phyloP scores from a whole-genome alignment of 2,329 filamentous ascomycete species.

The Hymenoscyphus fructigenus region DNA sequence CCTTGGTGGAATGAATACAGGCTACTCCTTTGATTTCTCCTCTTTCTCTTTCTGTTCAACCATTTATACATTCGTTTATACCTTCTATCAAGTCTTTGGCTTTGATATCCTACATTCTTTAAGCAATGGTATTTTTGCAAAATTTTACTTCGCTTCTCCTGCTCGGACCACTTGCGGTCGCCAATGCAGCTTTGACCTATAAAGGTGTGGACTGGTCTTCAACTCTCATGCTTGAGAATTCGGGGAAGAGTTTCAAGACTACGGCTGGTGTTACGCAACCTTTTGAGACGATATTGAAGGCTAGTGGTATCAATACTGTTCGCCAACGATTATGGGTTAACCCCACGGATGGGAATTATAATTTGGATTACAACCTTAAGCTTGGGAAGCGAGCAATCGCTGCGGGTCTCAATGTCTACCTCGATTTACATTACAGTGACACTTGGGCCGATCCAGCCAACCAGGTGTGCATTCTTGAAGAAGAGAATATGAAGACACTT shows the following conservation, averaged over 20 bases:
- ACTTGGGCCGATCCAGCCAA: slow-evolving; percentile 69
- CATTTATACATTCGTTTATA: not conserved
- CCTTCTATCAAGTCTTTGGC: not conserved
- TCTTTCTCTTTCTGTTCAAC: not conserved
- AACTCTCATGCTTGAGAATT: slow-evolving; percentile 59
- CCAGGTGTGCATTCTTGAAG: slow-evolving; percentile 43
- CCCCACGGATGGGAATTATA: slow-evolving; percentile 61
- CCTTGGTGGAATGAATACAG: not conserved
- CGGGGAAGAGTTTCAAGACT: slow-evolving; percentile 61
- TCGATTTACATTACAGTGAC: slow-evolving; percentile 67
- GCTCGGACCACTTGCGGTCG: not conserved
- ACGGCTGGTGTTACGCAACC: slow-evolving; percentile 50
- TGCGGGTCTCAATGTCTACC: slow-evolving; percentile 55
- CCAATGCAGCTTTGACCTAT: slow-evolving; percentile 50
- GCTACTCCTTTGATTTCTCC: not conserved
- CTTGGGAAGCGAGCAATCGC: slow-evolving; percentile 65
- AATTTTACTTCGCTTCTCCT: slow-evolving; percentile 9
- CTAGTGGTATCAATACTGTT: slow-evolving; percentile 65
- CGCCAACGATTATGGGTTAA: slow-evolving; percentile 73
- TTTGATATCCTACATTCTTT: not conserved
- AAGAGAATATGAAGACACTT: slow-evolving; percentile 3
- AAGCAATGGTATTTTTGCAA: slow-evolving; percentile 13
- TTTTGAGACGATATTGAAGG: slow-evolving; percentile 62
- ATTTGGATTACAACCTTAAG: slow-evolving; percentile 67
- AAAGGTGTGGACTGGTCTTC: slow-evolving; percentile 73